Conservation (phyloP, 2,329 filamentous ascomycete species). For the Pyrenophora tritici-repentis region DNA sequence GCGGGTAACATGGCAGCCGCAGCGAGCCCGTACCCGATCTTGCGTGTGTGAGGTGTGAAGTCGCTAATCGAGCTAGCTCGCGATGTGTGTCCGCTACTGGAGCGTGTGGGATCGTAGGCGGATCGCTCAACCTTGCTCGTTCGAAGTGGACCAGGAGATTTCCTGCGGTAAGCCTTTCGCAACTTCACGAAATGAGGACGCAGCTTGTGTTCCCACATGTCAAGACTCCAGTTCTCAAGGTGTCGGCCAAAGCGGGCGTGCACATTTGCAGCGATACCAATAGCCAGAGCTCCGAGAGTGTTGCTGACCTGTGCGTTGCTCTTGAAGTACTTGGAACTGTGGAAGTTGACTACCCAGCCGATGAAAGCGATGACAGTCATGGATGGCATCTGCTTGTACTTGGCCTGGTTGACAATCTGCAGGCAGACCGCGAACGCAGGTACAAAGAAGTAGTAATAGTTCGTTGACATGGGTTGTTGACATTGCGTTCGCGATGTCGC, state of each 20-base stretch:
- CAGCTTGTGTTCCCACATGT: constrained; percentile 59
- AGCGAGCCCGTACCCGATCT: constrained; percentile 67
- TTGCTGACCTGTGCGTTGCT: constrained; percentile 76
- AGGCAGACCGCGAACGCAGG: constrained; percentile 74
- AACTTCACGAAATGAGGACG: constrained; percentile 45
- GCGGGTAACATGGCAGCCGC: constrained; percentile 84
- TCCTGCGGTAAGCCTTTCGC: constrained; percentile 33
- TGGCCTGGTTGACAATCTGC: constrained; percentile 79
- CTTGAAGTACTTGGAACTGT: constrained; percentile 68
- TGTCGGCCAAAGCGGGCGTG: constrained; percentile 72
- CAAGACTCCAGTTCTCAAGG: constrained; percentile 60
- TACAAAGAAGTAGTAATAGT: constrained; percentile 72
- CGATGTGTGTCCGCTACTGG: constrained; percentile 24
- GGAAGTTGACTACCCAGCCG: constrained; percentile 78
- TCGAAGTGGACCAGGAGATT: constrained; percentile 22
- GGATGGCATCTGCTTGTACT: constrained; percentile 75
- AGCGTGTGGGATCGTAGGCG: constrained; percentile 24
- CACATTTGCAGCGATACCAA: constrained; percentile 78
- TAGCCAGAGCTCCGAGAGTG: constrained; percentile 74
- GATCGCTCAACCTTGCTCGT: constrained; percentile 26
- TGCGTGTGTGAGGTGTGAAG: constrained; percentile 39
- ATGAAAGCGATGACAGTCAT: constrained; percentile 76
- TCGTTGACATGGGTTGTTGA: constrained; percentile 54
- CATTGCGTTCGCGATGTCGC: constrained; percentile 53
- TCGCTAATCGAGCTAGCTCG: constrained; percentile 31